A percentile compares a stretch with the other conserved stretches of the same genome.
phyloP scores from a whole-genome alignment of 495 filamentous ascomycete species.

The Thozetella sp. region DNA sequence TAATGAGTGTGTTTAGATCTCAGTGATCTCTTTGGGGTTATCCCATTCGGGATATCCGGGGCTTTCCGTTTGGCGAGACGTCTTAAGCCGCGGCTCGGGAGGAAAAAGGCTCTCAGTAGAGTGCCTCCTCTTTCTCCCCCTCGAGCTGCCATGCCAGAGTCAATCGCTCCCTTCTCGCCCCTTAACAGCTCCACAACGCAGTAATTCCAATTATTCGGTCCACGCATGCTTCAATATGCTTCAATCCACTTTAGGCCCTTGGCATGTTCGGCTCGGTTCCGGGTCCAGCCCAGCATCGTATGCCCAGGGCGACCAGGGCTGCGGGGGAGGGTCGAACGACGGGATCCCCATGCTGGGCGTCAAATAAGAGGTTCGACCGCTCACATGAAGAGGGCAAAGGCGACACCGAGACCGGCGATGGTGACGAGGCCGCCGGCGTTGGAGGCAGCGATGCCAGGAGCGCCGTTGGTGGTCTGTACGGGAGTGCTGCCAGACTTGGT shows the following conservation, averaged over 20 bases:
- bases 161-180: too few species aligned
- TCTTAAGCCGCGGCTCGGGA: too few species aligned
- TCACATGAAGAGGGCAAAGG: constrained; percentile 5
- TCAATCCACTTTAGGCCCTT: background rate
- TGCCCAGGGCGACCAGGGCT: too few species aligned
- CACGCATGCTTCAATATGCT: background rate
- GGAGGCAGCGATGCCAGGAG: background rate
- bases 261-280: background rate
- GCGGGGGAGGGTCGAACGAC: too few species aligned
- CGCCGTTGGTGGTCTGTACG: background rate
- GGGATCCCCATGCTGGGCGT: background rate
- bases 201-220: background rate
- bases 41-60: background rate
- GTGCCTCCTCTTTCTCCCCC: too few species aligned
- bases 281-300: too few species aligned
- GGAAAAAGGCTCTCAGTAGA: too few species aligned
- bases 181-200: too few species aligned
- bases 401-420: constrained; percentile 5
- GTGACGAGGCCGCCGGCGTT: constrained; percentile 1
- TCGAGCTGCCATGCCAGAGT: too few species aligned
- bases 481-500: background rate
- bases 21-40: background rate
- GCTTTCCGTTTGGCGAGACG: background rate
- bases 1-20: constrained; percentile 2
- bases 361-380: background rate